These are phyloP conservation scores for Tanacetum coccineum DNA, from an alignment of 129 eudicot genomes.

Conservation along the genomic window DNA sequence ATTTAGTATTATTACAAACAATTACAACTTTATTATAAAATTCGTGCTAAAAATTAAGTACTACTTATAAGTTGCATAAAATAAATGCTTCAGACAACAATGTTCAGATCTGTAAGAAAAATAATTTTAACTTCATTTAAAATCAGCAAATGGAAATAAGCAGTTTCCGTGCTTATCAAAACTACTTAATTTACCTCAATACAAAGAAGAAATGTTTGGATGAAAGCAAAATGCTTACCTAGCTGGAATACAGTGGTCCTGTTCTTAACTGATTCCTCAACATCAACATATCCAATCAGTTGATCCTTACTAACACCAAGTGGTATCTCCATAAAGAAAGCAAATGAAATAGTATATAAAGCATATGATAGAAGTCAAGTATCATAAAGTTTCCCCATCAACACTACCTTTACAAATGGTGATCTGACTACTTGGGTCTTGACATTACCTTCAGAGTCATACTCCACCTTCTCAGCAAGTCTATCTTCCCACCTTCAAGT, in stretches of 20 bases:
- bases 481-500: constrained; percentile 92
- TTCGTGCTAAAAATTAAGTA: too few relatives aligned
- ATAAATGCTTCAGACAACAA: too few relatives aligned
- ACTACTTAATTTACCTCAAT: too few relatives aligned
- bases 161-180: too few relatives aligned
- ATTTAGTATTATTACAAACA: too few relatives aligned
- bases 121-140: too few relatives aligned
- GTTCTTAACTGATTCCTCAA: constrained; percentile 83
- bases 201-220: too few relatives aligned
- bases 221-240: too few relatives aligned
- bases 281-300: constrained; percentile 94
- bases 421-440: constrained; percentile 79
- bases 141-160: too few relatives aligned
- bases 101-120: too few relatives aligned
- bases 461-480: constrained; percentile 63
- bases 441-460: constrained; percentile 74
- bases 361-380: constrained; percentile 3
- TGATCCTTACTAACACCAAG: constrained; percentile 99
- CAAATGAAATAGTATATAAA: neutral
- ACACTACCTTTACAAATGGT: constrained; percentile 86
- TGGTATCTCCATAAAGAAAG: constrained; percentile 66
- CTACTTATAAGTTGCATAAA: too few relatives aligned
- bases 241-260: constrained; percentile 98
- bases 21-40: too few relatives aligned
- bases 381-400: neutral